Evolutionary conservation across 2,329 filamentous ascomycete genomes (phyloP).

Genomic region (Dactylellina drechsleri): DNA sequence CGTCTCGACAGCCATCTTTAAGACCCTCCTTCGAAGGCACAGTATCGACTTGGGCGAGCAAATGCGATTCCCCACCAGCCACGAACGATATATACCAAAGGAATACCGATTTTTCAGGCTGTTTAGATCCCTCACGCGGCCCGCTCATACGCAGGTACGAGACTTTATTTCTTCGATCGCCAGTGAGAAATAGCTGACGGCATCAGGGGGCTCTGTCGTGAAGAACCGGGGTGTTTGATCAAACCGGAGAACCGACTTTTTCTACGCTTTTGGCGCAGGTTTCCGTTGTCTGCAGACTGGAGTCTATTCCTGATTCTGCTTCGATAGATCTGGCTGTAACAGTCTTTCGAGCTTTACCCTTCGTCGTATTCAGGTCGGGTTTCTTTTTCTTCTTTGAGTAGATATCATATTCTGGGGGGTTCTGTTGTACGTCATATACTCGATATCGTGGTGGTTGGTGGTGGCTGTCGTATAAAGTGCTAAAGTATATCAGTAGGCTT

Average conservation of each 20-base stretch:
- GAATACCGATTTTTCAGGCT: constrained; percentile 27
- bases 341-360: background rate
- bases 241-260: constrained; percentile 16
- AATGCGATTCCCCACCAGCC: constrained; percentile 29
- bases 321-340: background rate
- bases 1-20: background rate
- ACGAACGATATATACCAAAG: constrained; percentile 26
- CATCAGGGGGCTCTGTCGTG: constrained; percentile 50
- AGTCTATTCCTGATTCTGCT: background rate
- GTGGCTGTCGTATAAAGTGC: background rate
- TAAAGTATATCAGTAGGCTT: constrained; percentile 21
- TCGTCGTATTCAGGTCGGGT: background rate
- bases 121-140: constrained; percentile 50
- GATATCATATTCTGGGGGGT: background rate
- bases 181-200: constrained; percentile 37
- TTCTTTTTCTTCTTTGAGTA: background rate
- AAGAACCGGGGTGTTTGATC: constrained; percentile 25
- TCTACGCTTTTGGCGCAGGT: constrained; percentile 48
- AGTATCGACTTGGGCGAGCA: constrained; percentile 5
- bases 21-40: constrained; percentile 9
- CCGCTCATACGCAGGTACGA: constrained; percentile 55
- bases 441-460: constrained; percentile 1
- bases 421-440: constrained; percentile 39
- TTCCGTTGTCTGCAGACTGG: constrained; percentile 26
- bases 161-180: constrained; percentile 2